phyloP scores from a whole-genome alignment of 2,329 filamentous ascomycete species.

The Aspergillus sp. region DNA sequence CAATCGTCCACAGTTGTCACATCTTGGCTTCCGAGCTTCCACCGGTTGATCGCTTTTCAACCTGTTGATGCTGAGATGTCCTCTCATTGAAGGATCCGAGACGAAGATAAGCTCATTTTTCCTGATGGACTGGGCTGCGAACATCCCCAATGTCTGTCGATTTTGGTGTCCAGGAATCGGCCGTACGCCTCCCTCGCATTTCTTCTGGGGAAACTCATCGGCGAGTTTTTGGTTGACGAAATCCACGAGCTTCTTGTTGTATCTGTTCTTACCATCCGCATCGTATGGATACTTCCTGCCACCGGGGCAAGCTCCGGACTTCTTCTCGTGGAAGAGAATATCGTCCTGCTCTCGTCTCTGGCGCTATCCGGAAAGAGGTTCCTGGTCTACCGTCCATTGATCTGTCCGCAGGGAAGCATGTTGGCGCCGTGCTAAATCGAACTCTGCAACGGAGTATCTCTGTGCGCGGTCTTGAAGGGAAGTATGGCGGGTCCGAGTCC shows the following conservation, averaged over 20 bases:
- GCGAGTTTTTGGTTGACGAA: background rate
- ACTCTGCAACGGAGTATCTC: slow-evolving; percentile 14
- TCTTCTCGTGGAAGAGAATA: background rate
- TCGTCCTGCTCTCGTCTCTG: background rate
- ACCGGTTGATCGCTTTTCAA: background rate
- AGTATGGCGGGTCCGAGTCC: background rate
- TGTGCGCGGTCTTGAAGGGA: slow-evolving; percentile 26
- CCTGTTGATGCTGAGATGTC: slow-evolving; percentile 24
- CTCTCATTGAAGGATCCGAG: slow-evolving; percentile 36
- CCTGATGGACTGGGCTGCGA: slow-evolving; percentile 26
- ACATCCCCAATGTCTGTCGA: slow-evolving; percentile 15
- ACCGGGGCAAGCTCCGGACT: slow-evolving; percentile 15
- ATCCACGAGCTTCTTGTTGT: background rate
- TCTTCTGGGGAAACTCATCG: background rate
- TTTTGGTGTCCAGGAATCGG: background rate
- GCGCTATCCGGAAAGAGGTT: background rate
- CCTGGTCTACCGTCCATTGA: background rate
- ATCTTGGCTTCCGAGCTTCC: background rate
- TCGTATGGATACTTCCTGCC: slow-evolving; percentile 29
- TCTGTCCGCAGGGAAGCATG: background rate
- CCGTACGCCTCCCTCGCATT: background rate
- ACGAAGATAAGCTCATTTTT: slow-evolving; percentile 26
- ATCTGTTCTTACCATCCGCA: slow-evolving; percentile 20
- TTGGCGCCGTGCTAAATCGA: slow-evolving; percentile 9
- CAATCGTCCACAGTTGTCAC: background rate